Evolutionary conservation across 23 red algal species (phyloP), one percentile per base, ranked within the genome.

Genomic region (Chondrus crispus): DNA sequence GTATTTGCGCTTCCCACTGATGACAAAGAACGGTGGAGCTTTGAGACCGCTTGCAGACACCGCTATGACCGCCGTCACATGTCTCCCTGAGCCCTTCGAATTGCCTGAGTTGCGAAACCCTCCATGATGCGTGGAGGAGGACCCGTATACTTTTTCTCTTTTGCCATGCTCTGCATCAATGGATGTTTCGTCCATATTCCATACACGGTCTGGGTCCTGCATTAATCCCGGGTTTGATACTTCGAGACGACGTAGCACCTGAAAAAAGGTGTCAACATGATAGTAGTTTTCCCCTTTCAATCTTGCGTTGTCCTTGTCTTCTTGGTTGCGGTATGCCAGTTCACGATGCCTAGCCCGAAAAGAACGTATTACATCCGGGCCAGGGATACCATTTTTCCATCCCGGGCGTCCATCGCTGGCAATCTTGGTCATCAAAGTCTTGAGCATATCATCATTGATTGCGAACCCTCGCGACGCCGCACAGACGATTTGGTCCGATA

Each of bases 1-100:
- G 47, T 8, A 5, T 10, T 43, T 42, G 22, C 47, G 12, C 20
- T 74, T 7, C 37, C 69, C n/a, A 43, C 69, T 36, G 69, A 10
- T 74, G n/a, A 74, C 69, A 74, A 74, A 74, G 37, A 74, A 74
- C 4, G 69, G 28, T 39, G 69, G 69, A 5, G 69, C 69, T 35
- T 45, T 37, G 5, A 74, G 22, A 8, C 69, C 69, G 5, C 38
- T 45, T 36, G 69, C 69, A 5, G 69, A 74, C 5, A 19, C 37
- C 42, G 28, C 6, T 36, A 74, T 37, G 4, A 74, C 69, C 4
- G 69, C 69, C 6, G 69, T 74, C 11, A 42, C 9, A 37, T 74
- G 69, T 4, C 38, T 36, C 10, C 69, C 69, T 22, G 42, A 45
- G 69, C 47, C 69, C 47, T 74, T 74, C 4, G 47, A 45, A 20